These are phyloP conservation scores for Trypanosoma theileri DNA, from an alignment of 208 protist genomes.

Conservation along the genomic window DNA sequence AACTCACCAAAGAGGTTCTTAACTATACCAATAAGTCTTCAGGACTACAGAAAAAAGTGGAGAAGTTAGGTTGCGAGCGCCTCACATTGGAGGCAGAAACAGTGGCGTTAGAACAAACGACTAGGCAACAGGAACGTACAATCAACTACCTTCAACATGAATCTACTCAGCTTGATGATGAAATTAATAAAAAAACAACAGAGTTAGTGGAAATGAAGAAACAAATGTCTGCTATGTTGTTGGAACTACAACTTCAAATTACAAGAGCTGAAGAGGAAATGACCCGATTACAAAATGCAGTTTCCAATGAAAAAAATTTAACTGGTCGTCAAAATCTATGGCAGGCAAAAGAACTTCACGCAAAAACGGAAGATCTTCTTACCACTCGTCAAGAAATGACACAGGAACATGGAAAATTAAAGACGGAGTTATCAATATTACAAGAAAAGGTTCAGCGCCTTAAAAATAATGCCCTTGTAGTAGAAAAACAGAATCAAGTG, in stretches of 20 bases:
- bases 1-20: slow-evolving; percentile 19
- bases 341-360: slow-evolving; percentile 39
- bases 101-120: slow-evolving; percentile 30
- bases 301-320: slow-evolving; percentile 39
- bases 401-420: slow-evolving; percentile 30
- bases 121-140: slow-evolving; percentile 36
- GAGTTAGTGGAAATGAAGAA: slow-evolving; percentile 41
- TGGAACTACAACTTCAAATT: slow-evolving; percentile 37
- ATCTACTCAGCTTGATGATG: slow-evolving; percentile 22
- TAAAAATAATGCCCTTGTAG: slow-evolving; percentile 32
- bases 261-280: slow-evolving; percentile 43
- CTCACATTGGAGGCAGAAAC: slow-evolving; percentile 34
- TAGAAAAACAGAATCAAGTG: slow-evolving; percentile 34
- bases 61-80: slow-evolving; percentile 30
- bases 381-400: slow-evolving; percentile 29
- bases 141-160: slow-evolving; percentile 35
- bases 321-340: slow-evolving; percentile 39
- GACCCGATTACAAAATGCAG: slow-evolving; percentile 31
- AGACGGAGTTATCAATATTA: slow-evolving; percentile 21
- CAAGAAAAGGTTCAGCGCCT: slow-evolving; percentile 33
- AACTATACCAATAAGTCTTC: slow-evolving; percentile 9
- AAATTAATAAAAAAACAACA: slow-evolving; percentile 25
- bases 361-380: slow-evolving; percentile 35
- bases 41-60: slow-evolving; percentile 24
- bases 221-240: slow-evolving; percentile 32